Conservation (phyloP, 2,329 filamentous ascomycete species). For the Penicillium glabrum region DNA sequence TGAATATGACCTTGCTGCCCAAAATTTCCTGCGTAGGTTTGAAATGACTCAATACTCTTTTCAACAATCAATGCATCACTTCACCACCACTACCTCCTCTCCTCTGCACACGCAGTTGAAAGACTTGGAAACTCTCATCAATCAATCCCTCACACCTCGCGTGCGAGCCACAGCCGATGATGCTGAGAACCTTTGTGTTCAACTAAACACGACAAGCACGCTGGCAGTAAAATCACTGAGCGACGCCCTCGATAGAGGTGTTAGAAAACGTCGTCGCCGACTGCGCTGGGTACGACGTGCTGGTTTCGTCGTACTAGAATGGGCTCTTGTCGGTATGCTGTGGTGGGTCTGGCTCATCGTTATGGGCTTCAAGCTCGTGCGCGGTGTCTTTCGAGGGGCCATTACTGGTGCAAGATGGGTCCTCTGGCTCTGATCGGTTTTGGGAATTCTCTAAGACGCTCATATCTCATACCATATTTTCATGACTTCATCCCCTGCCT, state of each 20-base stretch:
- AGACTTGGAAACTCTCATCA: conserved; percentile 47
- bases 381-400: conserved; percentile 62
- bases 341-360: conserved; percentile 95
- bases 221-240: conserved; percentile 77
- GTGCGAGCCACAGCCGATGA: conserved; percentile 71
- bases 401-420: conserved; percentile 71
- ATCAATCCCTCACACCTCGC: conserved; percentile 54
- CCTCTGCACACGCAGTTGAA: conserved; percentile 46
- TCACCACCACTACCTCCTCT: conserved; percentile 47
- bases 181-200: conserved; percentile 74
- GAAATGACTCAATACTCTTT: conserved; percentile 47
- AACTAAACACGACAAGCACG: conserved; percentile 74
- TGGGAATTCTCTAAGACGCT: not conserved
- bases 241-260: conserved; percentile 68
- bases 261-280: conserved; percentile 71
- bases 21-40: conserved; percentile 50
- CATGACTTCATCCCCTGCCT: not conserved
- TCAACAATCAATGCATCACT: conserved; percentile 45
- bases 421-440: conserved; percentile 63
- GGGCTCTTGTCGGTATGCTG: conserved; percentile 82
- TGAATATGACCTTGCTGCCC: conserved; percentile 56
- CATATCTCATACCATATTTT: not conserved
- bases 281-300: conserved; percentile 73
- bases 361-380: conserved; percentile 67
- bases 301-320: conserved; percentile 82